Percentiles rank a stretch among this genome's conserved stretches.
Conservation (phyloP, 306 rosid species). For the Medicago ruthenica region DNA sequence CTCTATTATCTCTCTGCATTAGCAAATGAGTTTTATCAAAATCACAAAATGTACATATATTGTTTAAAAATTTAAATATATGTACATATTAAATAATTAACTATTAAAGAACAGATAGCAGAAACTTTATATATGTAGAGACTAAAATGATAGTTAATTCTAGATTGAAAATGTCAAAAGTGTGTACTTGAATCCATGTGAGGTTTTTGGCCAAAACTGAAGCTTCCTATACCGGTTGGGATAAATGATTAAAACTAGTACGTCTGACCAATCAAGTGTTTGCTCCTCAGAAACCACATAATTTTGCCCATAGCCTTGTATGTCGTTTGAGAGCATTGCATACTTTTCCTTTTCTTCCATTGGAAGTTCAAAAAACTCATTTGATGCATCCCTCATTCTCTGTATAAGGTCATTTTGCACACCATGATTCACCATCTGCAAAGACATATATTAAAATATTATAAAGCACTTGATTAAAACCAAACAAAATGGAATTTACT, state of each 20-base stretch:
- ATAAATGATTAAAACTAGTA: conserved; percentile 30
- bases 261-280: conserved; percentile 48
- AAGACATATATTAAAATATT: background rate
- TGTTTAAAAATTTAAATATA: no score
- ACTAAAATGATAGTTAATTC: background rate
- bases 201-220: conserved; percentile 50
- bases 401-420: conserved; percentile 41
- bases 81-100: no score
- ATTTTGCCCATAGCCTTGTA: conserved; percentile 53
- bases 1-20: conserved; percentile 46
- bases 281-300: conserved; percentile 48
- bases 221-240: conserved; percentile 39
- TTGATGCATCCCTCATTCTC: conserved; percentile 44
- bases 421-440: conserved; percentile 55
- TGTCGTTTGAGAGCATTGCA: conserved; percentile 34
- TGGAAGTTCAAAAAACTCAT: conserved; percentile 54
- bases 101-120: no score
- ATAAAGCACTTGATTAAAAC: background rate
- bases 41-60: background rate
- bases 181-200: conserved; percentile 41
- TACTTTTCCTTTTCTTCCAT: conserved; percentile 53
- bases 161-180: background rate
- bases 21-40: background rate
- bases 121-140: background rate
- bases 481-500: no score